phyloP scores from a whole-genome alignment of 1,139 yeast species.

The Casaregolazyma lundiana region DNA sequence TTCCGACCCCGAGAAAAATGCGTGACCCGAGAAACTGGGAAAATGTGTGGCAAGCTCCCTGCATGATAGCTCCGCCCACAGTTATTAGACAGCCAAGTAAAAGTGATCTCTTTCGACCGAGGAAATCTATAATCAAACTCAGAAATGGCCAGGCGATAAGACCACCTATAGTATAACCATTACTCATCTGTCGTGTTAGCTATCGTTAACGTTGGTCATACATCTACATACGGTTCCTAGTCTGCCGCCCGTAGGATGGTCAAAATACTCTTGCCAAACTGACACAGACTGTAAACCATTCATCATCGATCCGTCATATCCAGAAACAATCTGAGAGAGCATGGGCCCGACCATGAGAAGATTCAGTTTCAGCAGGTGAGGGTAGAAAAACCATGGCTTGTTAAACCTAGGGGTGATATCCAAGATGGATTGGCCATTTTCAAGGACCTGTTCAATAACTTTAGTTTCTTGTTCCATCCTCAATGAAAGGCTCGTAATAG shows the following conservation, averaged over 20 bases:
- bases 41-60: constrained; percentile 12
- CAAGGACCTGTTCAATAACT: too few species aligned
- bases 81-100: constrained; percentile 11
- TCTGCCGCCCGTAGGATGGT: constrained; percentile 40
- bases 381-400: too few species aligned
- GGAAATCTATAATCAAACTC: constrained; percentile 9
- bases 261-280: constrained; percentile 37
- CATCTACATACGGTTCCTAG: constrained; percentile 46
- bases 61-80: constrained; percentile 13
- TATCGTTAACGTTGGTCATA: too few species aligned
- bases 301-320: constrained; percentile 50
- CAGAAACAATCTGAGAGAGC: constrained; percentile 33
- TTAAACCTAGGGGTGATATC: too few species aligned
- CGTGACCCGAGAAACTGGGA: constrained; percentile 36
- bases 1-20: constrained; percentile 18
- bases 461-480: too few species aligned
- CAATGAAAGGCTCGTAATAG: too few species aligned
- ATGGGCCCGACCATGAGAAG: constrained; percentile 4
- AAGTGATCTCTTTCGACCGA: constrained; percentile 10
- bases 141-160: constrained; percentile 15
- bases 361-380: too few species aligned
- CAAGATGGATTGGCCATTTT: too few species aligned
- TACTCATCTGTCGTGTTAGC: too few species aligned
- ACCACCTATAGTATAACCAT: constrained; percentile 51
- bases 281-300: constrained; percentile 47